Evolutionary conservation across 176 grass and related monocot genomes (phyloP).

Genomic region (Musa schizocarpa): DNA sequence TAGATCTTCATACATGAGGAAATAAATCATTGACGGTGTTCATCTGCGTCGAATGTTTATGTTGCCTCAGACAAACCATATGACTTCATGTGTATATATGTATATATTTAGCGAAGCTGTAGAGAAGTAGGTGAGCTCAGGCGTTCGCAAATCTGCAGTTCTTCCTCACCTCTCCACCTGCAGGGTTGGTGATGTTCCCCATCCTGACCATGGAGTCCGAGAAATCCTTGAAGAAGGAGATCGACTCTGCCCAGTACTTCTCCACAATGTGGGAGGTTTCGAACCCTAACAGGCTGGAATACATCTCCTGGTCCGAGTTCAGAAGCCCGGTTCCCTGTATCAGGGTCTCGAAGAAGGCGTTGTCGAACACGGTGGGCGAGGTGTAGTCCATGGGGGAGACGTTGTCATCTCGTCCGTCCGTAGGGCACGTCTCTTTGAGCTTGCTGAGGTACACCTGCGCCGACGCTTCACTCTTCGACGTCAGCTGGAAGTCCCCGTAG

Average conservation of each 20-base stretch:
- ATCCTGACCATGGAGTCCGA: constrained; percentile 96
- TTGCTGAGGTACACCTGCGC: constrained; percentile 56
- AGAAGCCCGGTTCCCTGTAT: constrained; percentile 71
- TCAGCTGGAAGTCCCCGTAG: constrained; percentile 64
- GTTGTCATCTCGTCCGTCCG: constrained; percentile 59
- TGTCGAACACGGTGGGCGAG: constrained; percentile 57
- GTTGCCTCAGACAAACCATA: too few relatives aligned
- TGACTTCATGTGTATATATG: too few relatives aligned
- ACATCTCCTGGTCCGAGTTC: constrained; percentile 99
- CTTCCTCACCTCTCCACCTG: constrained; percentile 79
- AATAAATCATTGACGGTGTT: too few relatives aligned
- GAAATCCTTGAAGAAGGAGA: constrained; percentile 79
- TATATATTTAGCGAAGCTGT: too few relatives aligned
- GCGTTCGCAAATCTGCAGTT: constrained; percentile 93
- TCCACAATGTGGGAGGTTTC: constrained; percentile 57
- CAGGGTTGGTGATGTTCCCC: constrained; percentile 89
- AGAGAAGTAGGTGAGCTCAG: not conserved
- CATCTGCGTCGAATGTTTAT: too few relatives aligned
- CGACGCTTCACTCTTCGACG: constrained; percentile 44
- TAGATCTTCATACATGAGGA: too few relatives aligned
- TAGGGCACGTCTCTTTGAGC: constrained; percentile 65
- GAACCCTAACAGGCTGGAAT: constrained; percentile 54
- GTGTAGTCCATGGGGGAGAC: constrained; percentile 61
- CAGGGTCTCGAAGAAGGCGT: constrained; percentile 66
- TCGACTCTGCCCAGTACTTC: constrained; percentile 66